Percentiles rank a stretch among this genome's conserved stretches.
Evolutionary conservation across 2,329 filamentous ascomycete genomes (phyloP).

Genomic region (Arthrobotrys pseudoclavata): DNA sequence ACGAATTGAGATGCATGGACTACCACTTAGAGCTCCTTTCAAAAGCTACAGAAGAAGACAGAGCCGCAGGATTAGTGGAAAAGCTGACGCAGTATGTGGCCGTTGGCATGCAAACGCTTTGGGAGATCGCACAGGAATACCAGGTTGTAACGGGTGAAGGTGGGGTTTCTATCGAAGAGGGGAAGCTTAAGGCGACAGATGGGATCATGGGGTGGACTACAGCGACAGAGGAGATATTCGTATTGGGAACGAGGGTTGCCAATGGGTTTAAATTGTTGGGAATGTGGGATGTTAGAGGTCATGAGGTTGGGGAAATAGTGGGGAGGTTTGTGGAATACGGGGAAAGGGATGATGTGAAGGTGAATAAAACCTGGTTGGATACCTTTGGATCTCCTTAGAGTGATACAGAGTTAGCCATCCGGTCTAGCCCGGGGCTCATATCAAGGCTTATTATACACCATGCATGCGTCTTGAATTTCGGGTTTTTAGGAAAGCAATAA

Average conservation of each 20-base stretch:
- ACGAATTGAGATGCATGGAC: conserved; percentile 80
- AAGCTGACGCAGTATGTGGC: conserved; percentile 22
- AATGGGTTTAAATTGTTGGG: conserved; percentile 34
- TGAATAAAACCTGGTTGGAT: conserved; percentile 48
- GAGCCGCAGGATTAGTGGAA: not conserved
- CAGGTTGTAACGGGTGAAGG: conserved; percentile 26
- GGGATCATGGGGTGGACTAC: conserved; percentile 59
- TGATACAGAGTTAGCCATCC: not conserved
- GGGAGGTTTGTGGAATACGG: conserved; percentile 44
- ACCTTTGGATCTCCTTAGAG: conserved; percentile 20
- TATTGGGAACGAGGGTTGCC: conserved; percentile 47
- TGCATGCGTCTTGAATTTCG: not conserved
- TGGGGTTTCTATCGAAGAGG: conserved; percentile 48
- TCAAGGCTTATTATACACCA: not conserved
- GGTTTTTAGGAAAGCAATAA: not conserved
- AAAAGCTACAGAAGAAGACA: not conserved
- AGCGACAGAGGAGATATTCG: conserved; percentile 52
- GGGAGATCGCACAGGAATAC: conserved; percentile 51
- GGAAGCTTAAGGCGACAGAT: conserved; percentile 46
- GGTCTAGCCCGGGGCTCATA: not conserved
- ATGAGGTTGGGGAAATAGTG: conserved; percentile 9
- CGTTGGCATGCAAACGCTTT: conserved; percentile 39
- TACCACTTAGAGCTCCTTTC: conserved; percentile 51
- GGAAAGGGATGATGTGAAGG: conserved; percentile 43
- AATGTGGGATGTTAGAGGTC: conserved; percentile 14